phyloP scores from a whole-genome alignment of 352 stramenopile genomes.

The Phytophthora vignae region DNA sequence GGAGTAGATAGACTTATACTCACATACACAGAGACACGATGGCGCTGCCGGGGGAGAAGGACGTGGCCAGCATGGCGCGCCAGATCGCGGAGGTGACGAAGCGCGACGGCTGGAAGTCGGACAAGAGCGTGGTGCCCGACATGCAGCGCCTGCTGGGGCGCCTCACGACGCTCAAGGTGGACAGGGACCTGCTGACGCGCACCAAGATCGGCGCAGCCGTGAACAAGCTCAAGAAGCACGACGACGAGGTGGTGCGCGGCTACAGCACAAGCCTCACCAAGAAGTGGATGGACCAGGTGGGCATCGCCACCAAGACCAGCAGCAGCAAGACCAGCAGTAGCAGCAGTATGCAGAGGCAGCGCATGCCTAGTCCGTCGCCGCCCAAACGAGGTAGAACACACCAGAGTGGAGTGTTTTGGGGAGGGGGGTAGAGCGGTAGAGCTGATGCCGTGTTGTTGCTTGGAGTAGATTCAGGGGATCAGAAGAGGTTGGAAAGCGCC shows the following conservation, averaged over 20 bases:
- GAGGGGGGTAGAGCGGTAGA: not conserved
- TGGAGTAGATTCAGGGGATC: constrained; percentile 35
- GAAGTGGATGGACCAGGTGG: constrained; percentile 85
- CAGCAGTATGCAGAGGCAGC: not conserved
- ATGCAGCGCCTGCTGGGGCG: constrained; percentile 76
- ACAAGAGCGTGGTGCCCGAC: constrained; percentile 63
- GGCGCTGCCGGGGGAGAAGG: constrained; percentile 48
- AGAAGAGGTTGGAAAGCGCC: constrained; percentile 70
- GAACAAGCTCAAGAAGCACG: constrained; percentile 88
- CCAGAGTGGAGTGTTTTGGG: not conserved
- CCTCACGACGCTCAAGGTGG: constrained; percentile 80
- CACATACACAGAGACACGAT: constrained; percentile 1
- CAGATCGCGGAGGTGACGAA: constrained; percentile 75
- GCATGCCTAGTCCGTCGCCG: constrained; percentile 34
- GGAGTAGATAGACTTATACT: too few species aligned
- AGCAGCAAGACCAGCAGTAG: not conserved
- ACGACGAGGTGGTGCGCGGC: constrained; percentile 79
- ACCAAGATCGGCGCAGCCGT: constrained; percentile 85
- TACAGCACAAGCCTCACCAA: constrained; percentile 86
- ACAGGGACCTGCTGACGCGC: constrained; percentile 77
- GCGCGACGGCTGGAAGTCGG: constrained; percentile 69
- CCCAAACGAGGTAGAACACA: constrained; percentile 37
- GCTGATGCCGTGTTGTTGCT: constrained; percentile 1
- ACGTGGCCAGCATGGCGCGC: constrained; percentile 73
- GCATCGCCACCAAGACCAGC: constrained; percentile 34